phyloP scores from a whole-genome alignment of 805 yeast species.

The Candida krabiensis region DNA sequence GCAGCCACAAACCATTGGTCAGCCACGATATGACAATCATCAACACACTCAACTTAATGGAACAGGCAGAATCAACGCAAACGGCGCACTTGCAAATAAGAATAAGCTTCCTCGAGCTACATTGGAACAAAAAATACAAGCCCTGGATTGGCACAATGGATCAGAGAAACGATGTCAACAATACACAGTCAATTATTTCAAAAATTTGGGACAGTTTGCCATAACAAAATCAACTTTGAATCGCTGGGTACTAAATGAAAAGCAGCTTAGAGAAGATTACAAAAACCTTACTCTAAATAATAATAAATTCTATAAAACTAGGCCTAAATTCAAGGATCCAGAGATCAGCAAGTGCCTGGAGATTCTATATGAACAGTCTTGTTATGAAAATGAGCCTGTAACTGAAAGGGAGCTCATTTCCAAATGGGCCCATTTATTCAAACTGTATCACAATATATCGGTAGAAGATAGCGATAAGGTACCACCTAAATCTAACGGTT shows the following conservation, averaged over 20 bases:
- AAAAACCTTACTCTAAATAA: constrained; percentile 28
- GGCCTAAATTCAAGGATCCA: constrained; percentile 33
- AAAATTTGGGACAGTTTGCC: constrained; percentile 29
- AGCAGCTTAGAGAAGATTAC: constrained; percentile 30
- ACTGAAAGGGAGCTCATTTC: constrained; percentile 32
- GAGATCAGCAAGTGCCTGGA: constrained; percentile 38
- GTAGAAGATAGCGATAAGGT: constrained; percentile 5
- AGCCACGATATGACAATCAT: constrained; percentile 3
- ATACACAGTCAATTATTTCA: constrained; percentile 35
- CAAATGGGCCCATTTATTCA: constrained; percentile 31
- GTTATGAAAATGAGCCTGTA: constrained; percentile 29
- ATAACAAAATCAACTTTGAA: constrained; percentile 40
- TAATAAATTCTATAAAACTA: constrained; percentile 30
- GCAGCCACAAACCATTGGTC: constrained; percentile 3
- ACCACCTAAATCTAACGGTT: constrained; percentile 37
- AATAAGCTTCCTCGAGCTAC: constrained; percentile 36
- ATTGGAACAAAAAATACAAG: constrained; percentile 36
- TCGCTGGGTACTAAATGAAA: constrained; percentile 39
- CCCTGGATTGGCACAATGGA: constrained; percentile 36
- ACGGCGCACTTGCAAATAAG: constrained; percentile 2
- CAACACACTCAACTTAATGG: constrained; percentile 4
- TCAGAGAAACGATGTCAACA: constrained; percentile 34
- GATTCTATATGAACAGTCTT: constrained; percentile 36
- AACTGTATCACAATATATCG: constrained; percentile 17
- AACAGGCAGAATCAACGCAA: background rate